These are phyloP conservation scores for Microascus cirrosus DNA, from an alignment of 2,329 filamentous ascomycete species.

Conservation along the genomic window DNA sequence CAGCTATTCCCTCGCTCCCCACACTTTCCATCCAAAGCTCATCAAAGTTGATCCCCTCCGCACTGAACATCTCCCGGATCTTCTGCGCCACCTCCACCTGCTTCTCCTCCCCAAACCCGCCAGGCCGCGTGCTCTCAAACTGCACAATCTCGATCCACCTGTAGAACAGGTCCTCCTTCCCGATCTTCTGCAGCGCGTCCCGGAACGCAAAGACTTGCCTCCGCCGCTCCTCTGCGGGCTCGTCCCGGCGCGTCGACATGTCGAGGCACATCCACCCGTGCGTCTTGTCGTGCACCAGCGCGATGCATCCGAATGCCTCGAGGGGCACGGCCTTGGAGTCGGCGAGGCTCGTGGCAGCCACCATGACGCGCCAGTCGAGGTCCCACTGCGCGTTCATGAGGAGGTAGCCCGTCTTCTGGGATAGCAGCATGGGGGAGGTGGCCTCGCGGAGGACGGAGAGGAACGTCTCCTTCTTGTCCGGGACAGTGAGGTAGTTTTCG, in stretches of 20 bases:
- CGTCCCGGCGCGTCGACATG: conserved; percentile 44
- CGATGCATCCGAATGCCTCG: conserved; percentile 59
- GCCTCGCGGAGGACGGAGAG: conserved; percentile 55
- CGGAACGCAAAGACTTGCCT: conserved; percentile 73
- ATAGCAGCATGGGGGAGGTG: conserved; percentile 53
- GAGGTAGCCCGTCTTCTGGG: conserved; percentile 76
- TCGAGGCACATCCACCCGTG: conserved; percentile 54
- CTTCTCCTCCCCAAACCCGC: conserved; percentile 64
- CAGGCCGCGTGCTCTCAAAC: conserved; percentile 69
- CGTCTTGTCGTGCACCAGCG: conserved; percentile 54
- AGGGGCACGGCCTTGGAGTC: conserved; percentile 48
- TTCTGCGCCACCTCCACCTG: conserved; percentile 63
- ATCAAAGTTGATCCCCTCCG: conserved; percentile 72
- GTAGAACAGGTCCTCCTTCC: conserved; percentile 84
- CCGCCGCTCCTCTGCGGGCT: conserved; percentile 41
- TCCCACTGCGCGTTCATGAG: conserved; percentile 81
- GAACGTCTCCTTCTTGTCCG: conserved; percentile 37
- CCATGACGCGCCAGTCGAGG: conserved; percentile 75
- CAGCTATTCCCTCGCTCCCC: conserved; percentile 15
- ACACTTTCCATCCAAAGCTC: conserved; percentile 61
- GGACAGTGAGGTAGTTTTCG: background rate
- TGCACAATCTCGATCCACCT: conserved; percentile 89
- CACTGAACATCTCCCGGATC: conserved; percentile 64
- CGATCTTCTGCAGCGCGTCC: conserved; percentile 60
- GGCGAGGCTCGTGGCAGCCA: conserved; percentile 58